Conservation (phyloP, 371 early-diverging fungal genomes). For the Apophysomyces elegans region DNA sequence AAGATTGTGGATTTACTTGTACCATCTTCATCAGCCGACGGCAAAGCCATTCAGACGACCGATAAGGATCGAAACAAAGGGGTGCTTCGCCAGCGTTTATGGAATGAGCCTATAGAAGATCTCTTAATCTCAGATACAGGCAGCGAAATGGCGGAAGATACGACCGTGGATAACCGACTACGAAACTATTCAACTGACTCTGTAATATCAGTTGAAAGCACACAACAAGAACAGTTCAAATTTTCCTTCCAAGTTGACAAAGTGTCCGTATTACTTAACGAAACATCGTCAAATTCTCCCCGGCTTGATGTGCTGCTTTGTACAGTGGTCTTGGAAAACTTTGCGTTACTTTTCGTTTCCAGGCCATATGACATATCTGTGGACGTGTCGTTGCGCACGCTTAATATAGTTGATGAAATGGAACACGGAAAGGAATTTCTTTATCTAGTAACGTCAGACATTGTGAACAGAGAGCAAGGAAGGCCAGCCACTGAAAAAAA, state of each 20-base stretch:
- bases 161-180: slow-evolving; percentile 4
- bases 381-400: slow-evolving; percentile 70
- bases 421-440: slow-evolving; percentile 65
- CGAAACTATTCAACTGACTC: slow-evolving; percentile 27
- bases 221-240: slow-evolving; percentile 65
- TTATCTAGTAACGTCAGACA: slow-evolving; percentile 71
- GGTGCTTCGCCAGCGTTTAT: slow-evolving; percentile 27
- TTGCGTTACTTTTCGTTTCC: slow-evolving; percentile 70
- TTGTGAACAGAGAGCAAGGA: slow-evolving; percentile 31
- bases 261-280: slow-evolving; percentile 67
- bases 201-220: slow-evolving; percentile 20
- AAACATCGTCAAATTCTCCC: slow-evolving; percentile 40
- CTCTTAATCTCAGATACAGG: slow-evolving; percentile 28
- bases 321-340: slow-evolving; percentile 72
- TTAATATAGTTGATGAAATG: slow-evolving; percentile 81
- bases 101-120: slow-evolving; percentile 21
- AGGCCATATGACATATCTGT: slow-evolving; percentile 79
- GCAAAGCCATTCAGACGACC: neutral
- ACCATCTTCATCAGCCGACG: slow-evolving; percentile 41
- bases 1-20: slow-evolving; percentile 66
- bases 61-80: slow-evolving; percentile 17
- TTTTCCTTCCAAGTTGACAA: slow-evolving; percentile 75
- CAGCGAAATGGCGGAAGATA: slow-evolving; percentile 11
- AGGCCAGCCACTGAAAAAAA: slow-evolving; percentile 41
- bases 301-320: slow-evolving; percentile 62